A percentile compares a stretch with the other conserved stretches of the same genome.
These are phyloP conservation scores for Mitragyna speciosa DNA, from an alignment of 257 asterid genomes.

Conservation along the genomic window DNA sequence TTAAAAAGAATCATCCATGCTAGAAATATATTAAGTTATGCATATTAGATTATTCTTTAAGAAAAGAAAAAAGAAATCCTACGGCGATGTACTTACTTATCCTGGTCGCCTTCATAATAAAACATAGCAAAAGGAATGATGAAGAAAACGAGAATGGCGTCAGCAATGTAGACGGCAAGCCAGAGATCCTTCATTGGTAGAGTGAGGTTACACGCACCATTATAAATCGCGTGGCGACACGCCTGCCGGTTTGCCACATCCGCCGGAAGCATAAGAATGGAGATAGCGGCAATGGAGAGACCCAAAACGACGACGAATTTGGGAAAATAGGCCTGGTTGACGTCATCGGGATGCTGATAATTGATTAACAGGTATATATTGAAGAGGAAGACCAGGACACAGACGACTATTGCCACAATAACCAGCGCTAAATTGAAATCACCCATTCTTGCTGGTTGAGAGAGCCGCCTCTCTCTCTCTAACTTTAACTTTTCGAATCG, in stretches of 20 bases:
- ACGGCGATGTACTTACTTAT: slow-evolving; percentile 49
- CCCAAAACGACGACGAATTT: slow-evolving; percentile 95
- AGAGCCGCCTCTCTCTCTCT: slow-evolving; percentile 16
- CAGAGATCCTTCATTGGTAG: slow-evolving; percentile 96
- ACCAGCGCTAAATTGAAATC: slow-evolving; percentile 95
- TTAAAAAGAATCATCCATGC: not conserved
- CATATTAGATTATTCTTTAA: not conserved
- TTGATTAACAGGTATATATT: slow-evolving; percentile 83
- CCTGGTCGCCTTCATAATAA: slow-evolving; percentile 97
- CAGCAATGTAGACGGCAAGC: slow-evolving; percentile 83
- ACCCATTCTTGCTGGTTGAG: slow-evolving; percentile 59
- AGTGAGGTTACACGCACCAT: slow-evolving; percentile 91
- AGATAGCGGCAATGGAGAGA: slow-evolving; percentile 89
- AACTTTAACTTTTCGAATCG: slow-evolving; percentile 27
- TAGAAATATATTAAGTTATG: not conserved
- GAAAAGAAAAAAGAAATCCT: not conserved
- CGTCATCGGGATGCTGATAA: slow-evolving; percentile 96
- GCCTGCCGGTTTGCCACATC: slow-evolving; percentile 98
- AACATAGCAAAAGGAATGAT: slow-evolving; percentile 96
- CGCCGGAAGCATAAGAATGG: slow-evolving; percentile 95
- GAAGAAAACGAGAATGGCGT: slow-evolving; percentile 87
- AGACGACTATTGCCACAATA: slow-evolving; percentile 82
- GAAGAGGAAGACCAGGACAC: slow-evolving; percentile 78
- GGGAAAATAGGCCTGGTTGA: slow-evolving; percentile 96
- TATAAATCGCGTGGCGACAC: slow-evolving; percentile 86